These are phyloP conservation scores for Lantana camara DNA, from an alignment of 257 asterid genomes.

Conservation along the genomic window DNA sequence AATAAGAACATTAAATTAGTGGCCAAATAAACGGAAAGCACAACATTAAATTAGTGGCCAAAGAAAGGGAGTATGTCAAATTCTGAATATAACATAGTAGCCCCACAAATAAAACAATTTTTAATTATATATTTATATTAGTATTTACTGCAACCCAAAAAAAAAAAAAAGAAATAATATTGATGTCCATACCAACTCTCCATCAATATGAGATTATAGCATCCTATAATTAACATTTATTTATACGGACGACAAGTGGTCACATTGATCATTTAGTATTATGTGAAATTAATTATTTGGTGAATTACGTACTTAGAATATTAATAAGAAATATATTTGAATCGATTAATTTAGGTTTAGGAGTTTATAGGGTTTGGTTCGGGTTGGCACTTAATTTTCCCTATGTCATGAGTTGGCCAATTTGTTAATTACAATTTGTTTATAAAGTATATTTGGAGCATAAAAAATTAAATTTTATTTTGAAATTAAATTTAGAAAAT, in stretches of 20 bases:
- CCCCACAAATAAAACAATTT: conserved; percentile 31
- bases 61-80: conserved; percentile 28
- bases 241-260: no score
- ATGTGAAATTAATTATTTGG: not conserved
- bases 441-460: no score
- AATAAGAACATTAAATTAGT: conserved; percentile 45
- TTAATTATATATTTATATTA: not conserved
- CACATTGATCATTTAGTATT: no score
- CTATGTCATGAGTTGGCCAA: no score
- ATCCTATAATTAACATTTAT: not conserved
- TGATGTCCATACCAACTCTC: conserved; percentile 14
- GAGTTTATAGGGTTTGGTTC: conserved; percentile 19
- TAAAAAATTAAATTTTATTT: no score
- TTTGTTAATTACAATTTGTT: no score
- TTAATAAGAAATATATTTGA: no score
- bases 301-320: no score
- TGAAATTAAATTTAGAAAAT: no score
- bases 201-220: conserved; percentile 25
- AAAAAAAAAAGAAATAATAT: not conserved
- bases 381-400: conserved; percentile 10
- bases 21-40: conserved; percentile 40
- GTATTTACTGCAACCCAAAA: not conserved
- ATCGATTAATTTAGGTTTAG: not conserved
- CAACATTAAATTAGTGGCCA: conserved; percentile 38
- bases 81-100: conserved; percentile 23